Percentiles rank a stretch among this genome's conserved stretches.
These are phyloP conservation scores for Lupinus albus DNA, from an alignment of 306 rosid genomes.

Conservation along the genomic window DNA sequence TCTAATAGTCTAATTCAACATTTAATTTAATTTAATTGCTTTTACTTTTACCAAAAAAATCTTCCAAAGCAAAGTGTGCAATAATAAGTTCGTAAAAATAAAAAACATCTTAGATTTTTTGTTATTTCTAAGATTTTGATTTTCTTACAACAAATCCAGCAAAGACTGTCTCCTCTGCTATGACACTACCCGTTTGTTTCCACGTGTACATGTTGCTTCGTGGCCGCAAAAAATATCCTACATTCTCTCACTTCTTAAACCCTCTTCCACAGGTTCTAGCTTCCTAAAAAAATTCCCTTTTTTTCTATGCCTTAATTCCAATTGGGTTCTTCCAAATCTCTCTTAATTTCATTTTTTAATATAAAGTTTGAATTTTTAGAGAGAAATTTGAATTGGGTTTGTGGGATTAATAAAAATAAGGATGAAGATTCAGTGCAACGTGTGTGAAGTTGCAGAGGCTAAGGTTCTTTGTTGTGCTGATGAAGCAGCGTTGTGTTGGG, in stretches of 20 bases:
- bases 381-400: constrained; percentile 26
- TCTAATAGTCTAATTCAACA: no score
- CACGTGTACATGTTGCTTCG: constrained; percentile 54
- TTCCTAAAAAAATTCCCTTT: neutral
- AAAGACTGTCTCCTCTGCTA: constrained; percentile 58
- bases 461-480: constrained; percentile 92
- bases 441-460: constrained; percentile 88
- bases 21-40: no score
- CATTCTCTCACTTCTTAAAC: constrained; percentile 52
- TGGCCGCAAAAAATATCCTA: constrained; percentile 56
- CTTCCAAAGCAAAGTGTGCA: no score
- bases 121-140: no score
- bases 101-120: no score
- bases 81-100: no score
- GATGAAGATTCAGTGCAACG: constrained; percentile 99
- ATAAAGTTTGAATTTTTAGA: constrained; percentile 21
- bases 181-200: constrained; percentile 55
- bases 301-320: constrained; percentile 23
- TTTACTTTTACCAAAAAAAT: no score
- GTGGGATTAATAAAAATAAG: neutral
- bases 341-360: neutral
- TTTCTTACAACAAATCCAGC: constrained; percentile 36
- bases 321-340: neutral
- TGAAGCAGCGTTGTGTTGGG: constrained; percentile 94
- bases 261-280: constrained; percentile 8